phyloP scores from a whole-genome alignment of 768 basidiomycete species.

The Podaxis carcinomalis region DNA sequence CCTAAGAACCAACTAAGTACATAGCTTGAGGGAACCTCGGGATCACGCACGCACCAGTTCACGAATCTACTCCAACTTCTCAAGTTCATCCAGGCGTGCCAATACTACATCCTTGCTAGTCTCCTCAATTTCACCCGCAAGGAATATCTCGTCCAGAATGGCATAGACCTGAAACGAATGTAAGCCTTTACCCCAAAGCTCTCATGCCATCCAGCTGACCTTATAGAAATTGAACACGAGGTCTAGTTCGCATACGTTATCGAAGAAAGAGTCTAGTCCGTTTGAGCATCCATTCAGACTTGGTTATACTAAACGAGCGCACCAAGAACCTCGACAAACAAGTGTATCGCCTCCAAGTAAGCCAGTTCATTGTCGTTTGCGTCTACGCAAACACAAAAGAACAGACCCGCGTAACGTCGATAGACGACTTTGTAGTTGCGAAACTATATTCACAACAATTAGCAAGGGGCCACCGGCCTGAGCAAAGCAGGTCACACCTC shows the following conservation, averaged over 20 bases:
- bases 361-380: conserved; percentile 98
- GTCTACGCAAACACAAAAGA: conserved; percentile 97
- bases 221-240: conserved; percentile 99
- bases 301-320: conserved; percentile 21
- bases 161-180: conserved; percentile 74
- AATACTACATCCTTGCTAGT: conserved; percentile 96
- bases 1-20: neutral
- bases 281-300: neutral
- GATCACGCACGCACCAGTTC: neutral
- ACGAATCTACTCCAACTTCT: conserved; percentile 76
- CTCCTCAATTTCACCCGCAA: conserved; percentile 98
- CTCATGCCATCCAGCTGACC: conserved; percentile 32
- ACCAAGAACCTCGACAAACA: conserved; percentile 98
- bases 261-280: conserved; percentile 87
- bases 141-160: conserved; percentile 96
- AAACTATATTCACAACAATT: conserved; percentile 52
- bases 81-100: conserved; percentile 83
- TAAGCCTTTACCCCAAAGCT: conserved; percentile 1
- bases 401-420: conserved; percentile 93
- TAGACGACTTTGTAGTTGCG: conserved; percentile 98
- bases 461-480: conserved; percentile 8
- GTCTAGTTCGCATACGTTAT: conserved; percentile 97
- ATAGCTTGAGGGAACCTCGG: neutral
- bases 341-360: conserved; percentile 95
- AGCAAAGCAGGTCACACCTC: conserved; percentile 58